These are phyloP conservation scores for Nicotiana obtusifolia DNA, from an alignment of 257 asterid genomes.

Conservation along the genomic window DNA sequence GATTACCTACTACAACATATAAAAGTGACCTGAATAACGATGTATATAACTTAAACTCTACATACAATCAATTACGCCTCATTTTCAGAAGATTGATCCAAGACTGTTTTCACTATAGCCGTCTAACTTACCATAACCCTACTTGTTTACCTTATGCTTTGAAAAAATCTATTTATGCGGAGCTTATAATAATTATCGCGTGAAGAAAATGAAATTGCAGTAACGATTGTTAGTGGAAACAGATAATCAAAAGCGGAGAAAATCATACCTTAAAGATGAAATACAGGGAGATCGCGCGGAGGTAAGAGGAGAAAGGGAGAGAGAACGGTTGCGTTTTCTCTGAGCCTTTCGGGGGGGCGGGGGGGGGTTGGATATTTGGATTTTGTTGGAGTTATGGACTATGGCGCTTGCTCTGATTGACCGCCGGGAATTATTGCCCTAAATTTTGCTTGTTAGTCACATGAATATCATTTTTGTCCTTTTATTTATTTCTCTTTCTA, in stretches of 20 bases:
- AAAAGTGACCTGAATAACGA: too few relatives aligned
- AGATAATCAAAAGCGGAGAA: neutral
- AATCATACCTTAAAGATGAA: neutral
- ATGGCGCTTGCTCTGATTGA: too few relatives aligned
- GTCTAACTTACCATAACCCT: neutral
- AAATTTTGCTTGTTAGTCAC: too few relatives aligned
- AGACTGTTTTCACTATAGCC: neutral
- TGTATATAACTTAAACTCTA: neutral
- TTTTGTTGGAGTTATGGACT: too few relatives aligned
- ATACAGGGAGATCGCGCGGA: neutral
- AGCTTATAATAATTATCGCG: too few relatives aligned
- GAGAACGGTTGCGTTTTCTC: neutral
- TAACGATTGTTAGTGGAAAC: neutral
- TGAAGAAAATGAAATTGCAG: neutral
- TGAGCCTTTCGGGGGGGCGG: too few relatives aligned
- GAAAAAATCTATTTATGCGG: neutral
- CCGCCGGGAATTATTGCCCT: too few relatives aligned
- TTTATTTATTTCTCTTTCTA: too few relatives aligned
- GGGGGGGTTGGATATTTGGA: too few relatives aligned
- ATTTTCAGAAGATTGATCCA: conserved; percentile 4
- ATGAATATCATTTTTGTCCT: too few relatives aligned
- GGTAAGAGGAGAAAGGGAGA: neutral
- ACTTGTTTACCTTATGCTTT: neutral
- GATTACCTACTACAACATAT: too few relatives aligned
- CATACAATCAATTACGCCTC: neutral